A percentile compares a stretch with the other conserved stretches of the same genome.
Conservation (phyloP, 2,329 filamentous ascomycete species). For the Didymella pinodella region DNA sequence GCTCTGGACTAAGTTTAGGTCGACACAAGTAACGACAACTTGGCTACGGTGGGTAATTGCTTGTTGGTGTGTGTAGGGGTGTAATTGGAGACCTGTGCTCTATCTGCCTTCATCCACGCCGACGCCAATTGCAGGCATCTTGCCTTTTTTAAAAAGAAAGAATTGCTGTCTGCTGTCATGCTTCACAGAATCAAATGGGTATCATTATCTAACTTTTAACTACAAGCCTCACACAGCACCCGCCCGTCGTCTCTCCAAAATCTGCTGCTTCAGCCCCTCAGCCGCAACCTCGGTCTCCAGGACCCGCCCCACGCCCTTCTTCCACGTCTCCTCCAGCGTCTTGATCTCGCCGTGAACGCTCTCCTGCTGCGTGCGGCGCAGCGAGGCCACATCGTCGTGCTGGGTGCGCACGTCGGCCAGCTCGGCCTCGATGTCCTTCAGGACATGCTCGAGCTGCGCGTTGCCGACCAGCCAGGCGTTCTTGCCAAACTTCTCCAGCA, state of each 20-base stretch:
- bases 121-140: too few relatives aligned
- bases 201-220: constrained; percentile 4
- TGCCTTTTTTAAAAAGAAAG: too few relatives aligned
- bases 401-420: constrained; percentile 72
- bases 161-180: too few relatives aligned
- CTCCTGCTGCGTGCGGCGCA: constrained; percentile 74
- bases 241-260: constrained; percentile 46
- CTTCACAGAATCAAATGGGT: neutral
- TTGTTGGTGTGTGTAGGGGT: too few relatives aligned
- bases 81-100: too few relatives aligned
- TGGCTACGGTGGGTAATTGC: too few relatives aligned
- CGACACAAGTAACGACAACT: too few relatives aligned
- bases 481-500: constrained; percentile 84
- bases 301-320: constrained; percentile 76
- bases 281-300: constrained; percentile 88
- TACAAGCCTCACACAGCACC: constrained; percentile 35
- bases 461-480: constrained; percentile 93
- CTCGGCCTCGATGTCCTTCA: constrained; percentile 75
- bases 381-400: constrained; percentile 75
- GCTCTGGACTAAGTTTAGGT: too few relatives aligned
- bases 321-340: constrained; percentile 80
- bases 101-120: too few relatives aligned
- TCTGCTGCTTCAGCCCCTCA: constrained; percentile 66
- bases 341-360: constrained; percentile 75
- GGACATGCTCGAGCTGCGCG: constrained; percentile 75